phyloP scores from a whole-genome alignment of 169 alveolate species.

The Amoebophrya sp. region DNA sequence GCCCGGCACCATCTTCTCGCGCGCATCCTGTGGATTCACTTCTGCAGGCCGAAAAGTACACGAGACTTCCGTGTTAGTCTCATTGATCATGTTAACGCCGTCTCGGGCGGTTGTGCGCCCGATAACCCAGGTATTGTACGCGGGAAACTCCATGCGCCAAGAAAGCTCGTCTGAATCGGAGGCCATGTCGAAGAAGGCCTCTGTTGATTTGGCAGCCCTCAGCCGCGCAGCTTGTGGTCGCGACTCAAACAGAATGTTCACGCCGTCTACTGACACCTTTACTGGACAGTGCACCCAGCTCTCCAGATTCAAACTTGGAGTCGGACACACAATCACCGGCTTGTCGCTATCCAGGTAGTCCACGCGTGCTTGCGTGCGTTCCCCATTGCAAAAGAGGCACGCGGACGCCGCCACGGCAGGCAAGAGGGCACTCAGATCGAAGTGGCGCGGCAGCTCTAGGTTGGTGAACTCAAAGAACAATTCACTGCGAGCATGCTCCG shows the following conservation, averaged over 20 bases:
- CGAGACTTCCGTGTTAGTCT: background rate
- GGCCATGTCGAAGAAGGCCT: slow-evolving; percentile 12
- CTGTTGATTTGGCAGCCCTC: background rate
- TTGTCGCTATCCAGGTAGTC: background rate
- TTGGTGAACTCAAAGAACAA: background rate
- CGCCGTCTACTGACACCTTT: background rate
- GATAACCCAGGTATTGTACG: background rate
- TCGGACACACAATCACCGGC: background rate
- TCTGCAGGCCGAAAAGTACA: background rate
- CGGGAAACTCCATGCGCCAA: slow-evolving; percentile 19
- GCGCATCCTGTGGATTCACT: background rate
- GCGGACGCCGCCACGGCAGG: background rate
- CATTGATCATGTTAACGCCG: background rate
- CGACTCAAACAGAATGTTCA: background rate
- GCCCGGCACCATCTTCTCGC: background rate
- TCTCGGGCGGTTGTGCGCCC: background rate
- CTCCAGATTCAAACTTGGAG: background rate
- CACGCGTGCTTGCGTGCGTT: background rate
- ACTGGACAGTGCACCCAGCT: background rate
- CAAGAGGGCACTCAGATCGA: background rate
- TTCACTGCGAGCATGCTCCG: background rate
- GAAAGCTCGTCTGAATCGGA: background rate
- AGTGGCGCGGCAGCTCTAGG: background rate
- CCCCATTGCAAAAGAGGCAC: slow-evolving; percentile 7
- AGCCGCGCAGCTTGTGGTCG: background rate